Evolutionary conservation across 2,329 filamentous ascomycete genomes (phyloP).

Genomic region (Colletotrichum cordylinicola): DNA sequence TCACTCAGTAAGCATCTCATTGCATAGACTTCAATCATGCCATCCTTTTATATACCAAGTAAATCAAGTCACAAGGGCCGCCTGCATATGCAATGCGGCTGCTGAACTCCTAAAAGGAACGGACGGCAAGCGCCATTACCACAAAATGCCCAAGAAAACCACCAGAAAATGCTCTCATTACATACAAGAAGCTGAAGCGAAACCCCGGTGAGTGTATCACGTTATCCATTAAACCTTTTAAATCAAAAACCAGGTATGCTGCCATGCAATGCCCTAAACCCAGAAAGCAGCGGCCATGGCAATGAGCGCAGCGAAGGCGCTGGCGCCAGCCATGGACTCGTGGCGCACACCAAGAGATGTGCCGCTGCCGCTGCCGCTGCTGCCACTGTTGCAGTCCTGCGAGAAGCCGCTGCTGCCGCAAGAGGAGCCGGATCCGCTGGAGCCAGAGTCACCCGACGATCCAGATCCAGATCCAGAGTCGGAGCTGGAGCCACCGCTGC

Average conservation of each 20-base stretch:
- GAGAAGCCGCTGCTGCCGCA: constrained; percentile 46
- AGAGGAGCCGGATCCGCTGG: constrained; percentile 5
- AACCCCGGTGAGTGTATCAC: neutral
- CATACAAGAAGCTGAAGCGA: constrained; percentile 2
- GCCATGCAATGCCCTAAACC: constrained; percentile 24
- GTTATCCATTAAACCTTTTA: constrained; percentile 1
- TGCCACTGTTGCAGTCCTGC: constrained; percentile 37
- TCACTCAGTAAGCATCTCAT: neutral
- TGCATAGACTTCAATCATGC: neutral
- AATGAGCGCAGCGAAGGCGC: constrained; percentile 40
- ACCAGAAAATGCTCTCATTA: constrained; percentile 5
- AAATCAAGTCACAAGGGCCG: neutral
- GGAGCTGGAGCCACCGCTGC: constrained; percentile 25
- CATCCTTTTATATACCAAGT: neutral
- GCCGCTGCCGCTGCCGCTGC: constrained; percentile 14
- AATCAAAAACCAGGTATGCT: neutral
- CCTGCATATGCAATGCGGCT: neutral
- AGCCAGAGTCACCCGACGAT: constrained; percentile 9
- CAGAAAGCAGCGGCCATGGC: constrained; percentile 37
- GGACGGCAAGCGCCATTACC: constrained; percentile 23
- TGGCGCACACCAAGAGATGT: constrained; percentile 28
- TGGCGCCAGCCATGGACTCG: constrained; percentile 35
- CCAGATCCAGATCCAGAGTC: constrained; percentile 20
- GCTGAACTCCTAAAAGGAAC: neutral
- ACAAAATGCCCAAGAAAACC: neutral